Percentiles rank a stretch among this genome's conserved stretches.
Conservation (phyloP, 148 eudicot species). For the Rhododendron mucronatum region DNA sequence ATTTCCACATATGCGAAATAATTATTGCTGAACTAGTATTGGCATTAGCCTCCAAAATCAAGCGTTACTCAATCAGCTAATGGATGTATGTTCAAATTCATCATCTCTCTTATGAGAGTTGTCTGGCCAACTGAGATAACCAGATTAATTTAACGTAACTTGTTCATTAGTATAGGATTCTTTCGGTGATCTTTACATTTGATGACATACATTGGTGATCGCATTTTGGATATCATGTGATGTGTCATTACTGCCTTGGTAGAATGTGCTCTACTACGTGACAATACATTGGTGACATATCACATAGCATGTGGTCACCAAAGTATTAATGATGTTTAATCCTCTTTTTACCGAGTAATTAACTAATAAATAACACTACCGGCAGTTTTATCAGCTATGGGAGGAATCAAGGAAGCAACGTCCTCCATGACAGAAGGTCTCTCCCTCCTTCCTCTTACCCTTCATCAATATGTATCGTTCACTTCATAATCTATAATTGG, state of each 20-base stretch:
- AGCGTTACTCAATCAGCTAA: too few species aligned
- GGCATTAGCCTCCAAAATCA: background rate
- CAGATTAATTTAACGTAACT: too few species aligned
- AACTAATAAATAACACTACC: background rate
- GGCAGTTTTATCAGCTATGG: slow-evolving; percentile 27
- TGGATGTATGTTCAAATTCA: background rate
- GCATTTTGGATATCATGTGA: too few species aligned
- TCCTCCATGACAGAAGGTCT: slow-evolving; percentile 12
- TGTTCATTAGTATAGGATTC: background rate
- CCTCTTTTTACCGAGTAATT: background rate
- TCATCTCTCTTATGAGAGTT: background rate
- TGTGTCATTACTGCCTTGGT: too few species aligned
- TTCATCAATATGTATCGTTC: background rate
- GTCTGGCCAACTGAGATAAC: too few species aligned
- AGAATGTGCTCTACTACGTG: too few species aligned
- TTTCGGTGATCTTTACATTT: too few species aligned
- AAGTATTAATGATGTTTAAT: too few species aligned
- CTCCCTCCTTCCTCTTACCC: background rate
- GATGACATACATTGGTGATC: too few species aligned
- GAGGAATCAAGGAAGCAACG: slow-evolving; percentile 19
- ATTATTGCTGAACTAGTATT: background rate
- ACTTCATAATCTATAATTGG: background rate
- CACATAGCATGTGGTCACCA: too few species aligned
- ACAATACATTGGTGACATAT: too few species aligned
- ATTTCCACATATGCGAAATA: too few species aligned